Evolutionary conservation across 257 asterid genomes (phyloP), one percentile per base, ranked within the genome.

Genomic region (Cynanchum wilfordii): DNA sequence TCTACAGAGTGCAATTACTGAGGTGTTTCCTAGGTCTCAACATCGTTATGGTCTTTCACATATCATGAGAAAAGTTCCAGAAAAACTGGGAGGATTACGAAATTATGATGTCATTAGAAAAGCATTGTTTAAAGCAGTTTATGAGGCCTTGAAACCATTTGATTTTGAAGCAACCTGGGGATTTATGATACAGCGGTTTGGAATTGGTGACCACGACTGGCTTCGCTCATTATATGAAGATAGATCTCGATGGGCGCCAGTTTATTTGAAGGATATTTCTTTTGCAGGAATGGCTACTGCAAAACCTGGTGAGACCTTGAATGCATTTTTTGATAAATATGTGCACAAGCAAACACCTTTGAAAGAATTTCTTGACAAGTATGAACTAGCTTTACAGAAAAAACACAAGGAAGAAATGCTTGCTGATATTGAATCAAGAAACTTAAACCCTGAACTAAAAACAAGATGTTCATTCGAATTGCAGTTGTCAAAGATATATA

Each of bases 141-240:
- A 89, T 5, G 96, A 88, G 78, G 65, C 87, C 30, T 45, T 88
- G 75, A 88, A 90, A 49, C 91, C 96, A 11, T 83, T 67, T 50
- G 96, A 92, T 60, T 92, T 92, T 71, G 96, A 90, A 82, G 79
- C 92, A 58, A 84, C 94, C 22, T 90, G 96, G 98, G 84, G 80
- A 56, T 86, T 79, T 67, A 84, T 90, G 96, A 77, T 90, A 83
- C 96, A 88, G 71, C 87, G 66, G 13, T 87, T 83, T 63, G 90
- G 88, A 65, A 78, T 90, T 38, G 80, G 79, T 24, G 89, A 87
- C 52, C 83, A 92, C n/a, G 90, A 87, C 80, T 90, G 96, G 98
- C 94, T 92, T 10, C 70, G 79, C 73, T 81, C 84, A 47, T 77
- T 92, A 16, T 89, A 86, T 13, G 89, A 87, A 49, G 98, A 88